These are phyloP conservation scores for Sparassis latifolia DNA, from an alignment of 1,284 basidiomycete genomes.

Conservation along the genomic window DNA sequence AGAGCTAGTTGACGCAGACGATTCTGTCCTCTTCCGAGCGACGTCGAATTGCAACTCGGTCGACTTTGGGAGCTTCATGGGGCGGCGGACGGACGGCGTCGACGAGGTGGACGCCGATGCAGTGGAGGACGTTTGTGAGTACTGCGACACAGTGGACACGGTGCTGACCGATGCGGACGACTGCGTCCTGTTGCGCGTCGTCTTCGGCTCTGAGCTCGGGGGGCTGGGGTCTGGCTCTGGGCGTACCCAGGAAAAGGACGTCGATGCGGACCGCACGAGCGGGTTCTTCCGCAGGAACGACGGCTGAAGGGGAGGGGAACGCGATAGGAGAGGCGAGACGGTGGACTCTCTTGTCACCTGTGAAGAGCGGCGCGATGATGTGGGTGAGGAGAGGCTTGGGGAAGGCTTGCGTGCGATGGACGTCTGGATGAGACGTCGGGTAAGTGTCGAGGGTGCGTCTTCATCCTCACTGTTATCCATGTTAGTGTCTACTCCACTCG, in stretches of 20 bases:
- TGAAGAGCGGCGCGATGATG: conserved; percentile 12
- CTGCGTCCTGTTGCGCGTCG: not conserved
- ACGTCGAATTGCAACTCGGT: not conserved
- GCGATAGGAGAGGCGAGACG: not conserved
- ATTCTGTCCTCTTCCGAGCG: not conserved
- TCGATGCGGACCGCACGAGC: conserved; percentile 13
- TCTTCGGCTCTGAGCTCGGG: not conserved
- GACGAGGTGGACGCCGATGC: too few relatives aligned
- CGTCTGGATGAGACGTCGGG: conserved; percentile 54
- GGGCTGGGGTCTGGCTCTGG: not conserved
- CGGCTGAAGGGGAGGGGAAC: conserved; percentile 4
- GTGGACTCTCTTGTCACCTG: conserved; percentile 12
- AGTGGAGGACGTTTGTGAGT: not conserved
- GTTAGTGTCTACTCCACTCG: conserved; percentile 1
- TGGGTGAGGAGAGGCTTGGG: conserved; percentile 6
- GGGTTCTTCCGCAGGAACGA: not conserved
- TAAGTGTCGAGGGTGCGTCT: conserved; percentile 70
- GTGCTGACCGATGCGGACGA: conserved; percentile 1
- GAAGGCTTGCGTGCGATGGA: conserved; percentile 41
- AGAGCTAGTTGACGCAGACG: not conserved
- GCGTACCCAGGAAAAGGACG: conserved; percentile 6
- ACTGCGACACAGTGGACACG: not conserved
- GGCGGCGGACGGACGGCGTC: not conserved
- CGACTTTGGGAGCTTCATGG: not conserved
- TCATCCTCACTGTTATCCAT: conserved; percentile 59